A percentile compares a stretch with the other conserved stretches of the same genome.
Evolutionary conservation across 495 filamentous ascomycete genomes (phyloP).

Genomic region (Aspergillus nanangensis): DNA sequence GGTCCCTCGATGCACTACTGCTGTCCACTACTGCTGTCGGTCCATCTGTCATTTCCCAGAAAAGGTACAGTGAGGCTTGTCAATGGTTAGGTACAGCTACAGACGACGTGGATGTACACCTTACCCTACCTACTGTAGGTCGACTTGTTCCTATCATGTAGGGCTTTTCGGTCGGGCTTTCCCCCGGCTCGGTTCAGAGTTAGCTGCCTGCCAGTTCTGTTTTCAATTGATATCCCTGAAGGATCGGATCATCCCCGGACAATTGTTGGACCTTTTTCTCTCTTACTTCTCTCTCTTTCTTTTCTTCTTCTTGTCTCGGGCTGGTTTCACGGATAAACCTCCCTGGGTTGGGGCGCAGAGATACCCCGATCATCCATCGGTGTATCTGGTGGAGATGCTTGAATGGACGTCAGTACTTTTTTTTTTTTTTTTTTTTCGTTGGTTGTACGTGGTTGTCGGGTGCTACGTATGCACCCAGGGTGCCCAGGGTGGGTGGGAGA

Average conservation of each 20-base stretch:
- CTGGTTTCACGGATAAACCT: background rate
- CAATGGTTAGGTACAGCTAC: too few species aligned
- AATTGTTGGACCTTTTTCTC: conserved; percentile 2
- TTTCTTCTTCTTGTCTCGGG: background rate
- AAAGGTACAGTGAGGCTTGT: too few species aligned
- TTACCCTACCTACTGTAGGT: background rate
- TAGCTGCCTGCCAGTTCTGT: background rate
- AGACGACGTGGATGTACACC: too few species aligned
- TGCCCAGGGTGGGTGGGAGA: background rate
- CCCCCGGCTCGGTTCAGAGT: background rate
- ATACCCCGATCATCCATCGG: background rate
- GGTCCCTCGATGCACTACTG: background rate
- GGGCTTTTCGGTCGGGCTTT: background rate
- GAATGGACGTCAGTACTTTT: background rate
- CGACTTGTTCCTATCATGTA: too few species aligned
- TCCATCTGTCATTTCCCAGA: too few species aligned
- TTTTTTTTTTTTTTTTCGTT: too few species aligned
- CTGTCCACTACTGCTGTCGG: background rate
- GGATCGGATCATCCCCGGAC: background rate
- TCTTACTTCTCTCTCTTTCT: background rate
- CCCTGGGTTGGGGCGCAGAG: background rate
- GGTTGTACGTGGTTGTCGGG: too few species aligned
- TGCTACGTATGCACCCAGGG: background rate
- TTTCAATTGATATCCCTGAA: background rate
- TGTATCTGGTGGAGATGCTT: too few species aligned